A percentile compares a stretch with the other conserved stretches of the same genome.
Evolutionary conservation across 2,329 filamentous ascomycete genomes (phyloP).

Genomic region (Pseudogymnoascus sp.): DNA sequence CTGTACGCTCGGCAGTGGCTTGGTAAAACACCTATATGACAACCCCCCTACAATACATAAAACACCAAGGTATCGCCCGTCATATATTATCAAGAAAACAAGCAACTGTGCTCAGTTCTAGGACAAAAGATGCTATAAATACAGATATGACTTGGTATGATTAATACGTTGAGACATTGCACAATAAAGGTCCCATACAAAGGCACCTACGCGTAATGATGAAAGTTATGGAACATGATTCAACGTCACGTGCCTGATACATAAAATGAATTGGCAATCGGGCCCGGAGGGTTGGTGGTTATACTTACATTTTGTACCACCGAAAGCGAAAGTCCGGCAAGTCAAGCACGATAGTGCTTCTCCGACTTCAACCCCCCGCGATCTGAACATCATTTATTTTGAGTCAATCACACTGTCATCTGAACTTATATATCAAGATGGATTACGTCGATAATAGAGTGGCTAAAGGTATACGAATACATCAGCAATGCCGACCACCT

Average conservation of each 20-base stretch:
- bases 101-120: not conserved
- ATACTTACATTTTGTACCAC: not conserved
- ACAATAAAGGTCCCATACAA: not conserved
- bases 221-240: not conserved
- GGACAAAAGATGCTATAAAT: not conserved
- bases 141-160: not conserved
- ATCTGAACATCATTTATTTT: not conserved
- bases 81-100: not conserved
- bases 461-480: slow-evolving; percentile 22
- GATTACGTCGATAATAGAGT: slow-evolving; percentile 31
- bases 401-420: not conserved
- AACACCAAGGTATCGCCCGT: slow-evolving; percentile 9
- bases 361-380: not conserved
- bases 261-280: not conserved
- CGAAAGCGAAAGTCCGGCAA: not conserved
- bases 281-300: not conserved
- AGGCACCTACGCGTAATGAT: not conserved
- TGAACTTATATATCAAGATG: slow-evolving; percentile 18
- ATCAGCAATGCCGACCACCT: not conserved
- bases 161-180: not conserved
- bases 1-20: slow-evolving; percentile 7
- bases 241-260: not conserved
- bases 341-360: not conserved
- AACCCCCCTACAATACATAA: slow-evolving; percentile 9
- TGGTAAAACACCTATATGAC: slow-evolving; percentile 9